Evolutionary conservation across 495 filamentous ascomycete genomes (phyloP), one percentile per base, ranked within the genome.

Genomic region (Parachaetomium inaequale): DNA sequence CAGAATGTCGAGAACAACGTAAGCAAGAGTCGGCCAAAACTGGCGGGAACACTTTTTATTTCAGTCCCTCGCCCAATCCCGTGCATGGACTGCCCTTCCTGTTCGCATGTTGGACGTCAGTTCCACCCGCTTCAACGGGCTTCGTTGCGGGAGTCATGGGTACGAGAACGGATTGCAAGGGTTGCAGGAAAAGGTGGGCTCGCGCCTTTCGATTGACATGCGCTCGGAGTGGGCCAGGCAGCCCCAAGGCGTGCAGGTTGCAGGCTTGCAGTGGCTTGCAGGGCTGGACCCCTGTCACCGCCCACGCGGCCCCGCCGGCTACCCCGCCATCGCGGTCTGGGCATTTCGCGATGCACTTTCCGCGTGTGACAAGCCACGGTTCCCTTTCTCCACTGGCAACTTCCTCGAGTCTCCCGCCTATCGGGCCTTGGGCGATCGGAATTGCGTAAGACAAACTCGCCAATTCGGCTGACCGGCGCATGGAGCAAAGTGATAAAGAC

Each of bases 161-260:
- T 46, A 34, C 25, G 49, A 29, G 46, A 34, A 26, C 47, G 46
- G 68, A 42, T 46, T 58, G 50, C 1, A 58, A 63, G 43, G 52
- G 56, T 51, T 63, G 61, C 32, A 29, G 29, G n/a, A 61, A 57
- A 57, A 57, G 54, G 65, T 63, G 58, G 65, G 56, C 36, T 51
- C 59, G 67, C 71, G 71, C 71, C 71, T 72, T 73, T 72, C 69
- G 45, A 63, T 73, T 73, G 71, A 73, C 71, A 73, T 73, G 69
- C 54, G 34, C 50, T 29, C 26, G 50, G 54, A 34, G 54, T 10
- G 32, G 23, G 10, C 19, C 32, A 46, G 32, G 50, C 26, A 21
- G 31, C 17, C 23, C 59, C 51, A 23, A 51, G 50, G 42, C 42
- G 7, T 19, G 25, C 31, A 55, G 23, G 34, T 6, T 28, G 26